A percentile compares a stretch with the other conserved stretches of the same genome.
Evolutionary conservation across 805 yeast species (phyloP).

Genomic region (Wickerhamiella qilinensis): DNA sequence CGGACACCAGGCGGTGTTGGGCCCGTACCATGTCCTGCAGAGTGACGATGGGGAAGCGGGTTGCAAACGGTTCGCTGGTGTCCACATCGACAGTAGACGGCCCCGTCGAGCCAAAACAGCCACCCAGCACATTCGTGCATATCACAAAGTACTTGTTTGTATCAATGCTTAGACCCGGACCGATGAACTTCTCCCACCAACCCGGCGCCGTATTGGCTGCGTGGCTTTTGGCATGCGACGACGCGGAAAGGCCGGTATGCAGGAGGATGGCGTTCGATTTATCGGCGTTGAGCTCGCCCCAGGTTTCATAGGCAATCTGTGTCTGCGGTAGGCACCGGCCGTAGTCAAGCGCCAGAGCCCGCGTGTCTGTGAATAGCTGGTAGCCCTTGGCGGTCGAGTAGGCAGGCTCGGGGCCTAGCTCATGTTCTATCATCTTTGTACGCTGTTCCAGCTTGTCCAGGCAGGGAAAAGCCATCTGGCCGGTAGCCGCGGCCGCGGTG

Average conservation of each 20-base stretch:
- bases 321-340: constrained; percentile 65
- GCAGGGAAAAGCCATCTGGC: constrained; percentile 58
- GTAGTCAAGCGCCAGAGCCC: constrained; percentile 51
- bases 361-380: constrained; percentile 27
- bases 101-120: constrained; percentile 91
- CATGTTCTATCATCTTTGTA: constrained; percentile 23
- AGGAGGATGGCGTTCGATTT: constrained; percentile 60
- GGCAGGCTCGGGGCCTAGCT: constrained; percentile 73
- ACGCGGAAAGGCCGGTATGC: constrained; percentile 86
- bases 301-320: constrained; percentile 80
- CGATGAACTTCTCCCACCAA: constrained; percentile 94
- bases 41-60: constrained; percentile 74
- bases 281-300: constrained; percentile 59
- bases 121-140: constrained; percentile 86
- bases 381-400: constrained; percentile 62
- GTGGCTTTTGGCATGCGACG: constrained; percentile 84
- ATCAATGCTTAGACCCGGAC: constrained; percentile 63
- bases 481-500: no score
- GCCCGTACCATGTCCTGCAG: constrained; percentile 86
- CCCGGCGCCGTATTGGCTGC: constrained; percentile 53
- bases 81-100: constrained; percentile 71
- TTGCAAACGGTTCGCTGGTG: constrained; percentile 52
- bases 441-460: constrained; percentile 53
- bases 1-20: constrained; percentile 51
- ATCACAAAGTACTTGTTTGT: constrained; percentile 68